These are phyloP conservation scores for Candida takata DNA, from an alignment of 805 yeast species.

Conservation along the genomic window DNA sequence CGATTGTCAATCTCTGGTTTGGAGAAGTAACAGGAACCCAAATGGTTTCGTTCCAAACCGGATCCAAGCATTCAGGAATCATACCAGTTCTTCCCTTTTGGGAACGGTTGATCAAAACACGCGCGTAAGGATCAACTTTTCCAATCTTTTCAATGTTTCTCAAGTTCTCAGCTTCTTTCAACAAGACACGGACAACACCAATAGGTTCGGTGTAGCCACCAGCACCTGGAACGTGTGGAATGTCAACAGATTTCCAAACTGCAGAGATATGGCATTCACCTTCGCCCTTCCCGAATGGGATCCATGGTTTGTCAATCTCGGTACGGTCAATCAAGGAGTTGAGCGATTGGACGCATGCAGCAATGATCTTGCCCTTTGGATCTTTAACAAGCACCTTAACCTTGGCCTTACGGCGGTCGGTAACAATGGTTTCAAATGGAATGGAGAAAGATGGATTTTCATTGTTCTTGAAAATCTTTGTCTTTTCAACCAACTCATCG, in stretches of 20 bases:
- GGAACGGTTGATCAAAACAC: conserved; percentile 71
- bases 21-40: conserved; percentile 80
- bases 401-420: conserved; percentile 64
- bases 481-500: conserved; percentile 49
- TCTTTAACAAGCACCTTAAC: conserved; percentile 63
- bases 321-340: conserved; percentile 64
- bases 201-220: conserved; percentile 90
- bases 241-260: conserved; percentile 80
- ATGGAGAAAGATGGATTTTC: conserved; percentile 64
- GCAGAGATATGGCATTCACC: conserved; percentile 71
- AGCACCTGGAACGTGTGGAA: conserved; percentile 59
- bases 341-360: conserved; percentile 51
- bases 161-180: conserved; percentile 66
- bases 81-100: conserved; percentile 73
- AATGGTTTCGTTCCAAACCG: conserved; percentile 78
- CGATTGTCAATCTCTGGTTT: conserved; percentile 75
- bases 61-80: conserved; percentile 58
- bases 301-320: conserved; percentile 73
- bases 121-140: conserved; percentile 84
- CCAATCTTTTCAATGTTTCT: conserved; percentile 86
- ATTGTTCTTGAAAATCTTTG: conserved; percentile 52
- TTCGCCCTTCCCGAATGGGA: conserved; percentile 55
- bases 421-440: conserved; percentile 58
- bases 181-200: conserved; percentile 75
- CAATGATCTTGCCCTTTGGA: conserved; percentile 48